Conservation (phyloP, 768 basidiomycete species). For the Trametes cinnabarina region DNA sequence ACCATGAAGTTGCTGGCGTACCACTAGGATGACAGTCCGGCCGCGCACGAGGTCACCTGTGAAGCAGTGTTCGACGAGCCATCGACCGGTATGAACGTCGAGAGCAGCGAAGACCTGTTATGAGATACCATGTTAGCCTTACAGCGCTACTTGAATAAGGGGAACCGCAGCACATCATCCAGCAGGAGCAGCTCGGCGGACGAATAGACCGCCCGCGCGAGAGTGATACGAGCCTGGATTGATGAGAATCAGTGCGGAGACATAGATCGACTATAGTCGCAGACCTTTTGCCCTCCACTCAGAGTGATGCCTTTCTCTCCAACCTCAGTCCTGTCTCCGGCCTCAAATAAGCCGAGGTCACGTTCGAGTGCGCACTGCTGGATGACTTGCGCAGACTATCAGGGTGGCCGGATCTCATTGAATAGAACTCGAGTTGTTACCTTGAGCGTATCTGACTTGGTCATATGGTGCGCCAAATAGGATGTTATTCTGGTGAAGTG, state of each 20-base stretch:
- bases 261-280: not conserved
- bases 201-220: conserved; percentile 60
- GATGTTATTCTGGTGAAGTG: conserved; percentile 40
- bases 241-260: conserved; percentile 16
- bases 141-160: too few relatives aligned
- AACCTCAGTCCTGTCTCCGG: conserved; percentile 52
- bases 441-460: conserved; percentile 42
- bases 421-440: conserved; percentile 13
- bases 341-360: conserved; percentile 46
- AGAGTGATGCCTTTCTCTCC: conserved; percentile 56
- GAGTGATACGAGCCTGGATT: conserved; percentile 48
- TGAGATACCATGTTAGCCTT: not conserved
- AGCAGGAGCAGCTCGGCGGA: conserved; percentile 61
- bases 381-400: conserved; percentile 27
- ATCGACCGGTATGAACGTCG: conserved; percentile 52
- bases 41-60: conserved; percentile 45
- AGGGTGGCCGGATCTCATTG: not conserved
- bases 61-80: conserved; percentile 51
- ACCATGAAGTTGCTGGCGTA: conserved; percentile 29
- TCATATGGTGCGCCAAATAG: conserved; percentile 47
- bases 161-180: conserved; percentile 52
- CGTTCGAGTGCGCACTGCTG: conserved; percentile 41
- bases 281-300: conserved; percentile 47
- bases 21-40: conserved; percentile 54
- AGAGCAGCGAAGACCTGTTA: conserved; percentile 45